Evolutionary conservation across 202 grass and related monocot species (phyloP), one percentile per base, ranked within the genome.

Genomic region (Elaeis oleifera): DNA sequence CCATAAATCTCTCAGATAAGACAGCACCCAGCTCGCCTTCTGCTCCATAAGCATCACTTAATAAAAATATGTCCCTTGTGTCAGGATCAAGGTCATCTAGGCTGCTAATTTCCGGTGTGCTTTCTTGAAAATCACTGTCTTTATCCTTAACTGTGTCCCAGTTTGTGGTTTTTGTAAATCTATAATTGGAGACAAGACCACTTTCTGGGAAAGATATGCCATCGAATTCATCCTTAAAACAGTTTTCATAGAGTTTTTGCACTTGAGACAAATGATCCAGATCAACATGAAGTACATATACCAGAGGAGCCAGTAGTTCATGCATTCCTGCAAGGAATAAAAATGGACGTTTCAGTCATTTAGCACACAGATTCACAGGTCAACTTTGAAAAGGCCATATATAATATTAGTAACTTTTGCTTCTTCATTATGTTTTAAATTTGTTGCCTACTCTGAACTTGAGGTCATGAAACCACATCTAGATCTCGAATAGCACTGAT

Each of bases 261-360:
- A 90, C 64, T 79, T 78, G 82, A 73, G 74, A 79, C n/a, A 99
- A 49, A 63, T 87, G 82, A 39, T 89, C 82, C 16, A 89, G 69
- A 36, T 99, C 95, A 20, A 94, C 77, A 66, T 94, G 95, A 81
- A 99, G 85, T 71, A 89, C 95, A 76, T 94, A 99, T 15, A 99
- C 80, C 23, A 99, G 71, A 51, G 95, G 95, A 73, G 95, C 95
- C 67, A 99, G 73, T 59, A 99, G 49, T 69, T 99, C 95, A 60
- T 97, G 92, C 92, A 92, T 97, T 84, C 92, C 92, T 96, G 79
- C 63, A 57, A 39, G 25, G 66, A 62, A 44, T 22, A 56, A 17
- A 14, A 16, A 22, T 7, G 5, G 16, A 44, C 11, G 5, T 15
- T 3, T 1, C 3, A 23, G n/a, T 55, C n/a, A 16, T 32, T 27